These are phyloP conservation scores for Jamesozyma rosinii DNA, from an alignment of 805 yeast species.

Conservation along the genomic window DNA sequence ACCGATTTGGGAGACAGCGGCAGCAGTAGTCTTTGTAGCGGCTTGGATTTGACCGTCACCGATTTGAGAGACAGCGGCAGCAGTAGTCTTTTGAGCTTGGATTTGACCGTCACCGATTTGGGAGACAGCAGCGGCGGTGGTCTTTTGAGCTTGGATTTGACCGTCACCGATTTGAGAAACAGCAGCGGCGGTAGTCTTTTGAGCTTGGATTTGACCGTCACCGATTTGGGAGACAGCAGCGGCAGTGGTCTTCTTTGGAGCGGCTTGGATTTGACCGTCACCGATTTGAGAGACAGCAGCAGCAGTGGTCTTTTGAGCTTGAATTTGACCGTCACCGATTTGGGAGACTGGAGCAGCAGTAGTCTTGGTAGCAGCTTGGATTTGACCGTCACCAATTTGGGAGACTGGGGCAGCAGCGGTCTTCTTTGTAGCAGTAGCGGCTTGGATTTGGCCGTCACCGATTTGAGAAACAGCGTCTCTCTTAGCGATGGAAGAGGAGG, in stretches of 20 bases:
- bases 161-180: conserved; percentile 44
- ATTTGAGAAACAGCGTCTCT: conserved; percentile 33
- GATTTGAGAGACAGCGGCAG: conserved; percentile 19
- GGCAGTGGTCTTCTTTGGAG: conserved; percentile 23
- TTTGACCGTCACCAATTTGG: conserved; percentile 30
- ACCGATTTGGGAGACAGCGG: conserved; percentile 33
- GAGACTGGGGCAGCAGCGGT: conserved; percentile 30
- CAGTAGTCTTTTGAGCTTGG: conserved; percentile 35
- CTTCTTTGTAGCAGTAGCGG: conserved; percentile 29
- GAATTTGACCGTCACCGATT: conserved; percentile 6
- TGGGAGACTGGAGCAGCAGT: conserved; percentile 5
- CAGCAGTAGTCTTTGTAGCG: conserved; percentile 8
- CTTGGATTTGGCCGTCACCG: conserved; percentile 41
- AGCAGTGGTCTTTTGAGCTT: conserved; percentile 20
- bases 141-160: conserved; percentile 38
- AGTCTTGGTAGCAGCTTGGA: conserved; percentile 6
- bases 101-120: conserved; percentile 40
- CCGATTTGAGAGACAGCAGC: conserved; percentile 39
- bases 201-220: conserved; percentile 36
- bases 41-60: conserved; percentile 2
- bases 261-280: conserved; percentile 45
- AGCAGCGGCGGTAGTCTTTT: conserved; percentile 25
- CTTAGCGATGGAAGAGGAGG: conserved; percentile 32
- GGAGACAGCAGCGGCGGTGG: conserved; percentile 29
- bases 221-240: conserved; percentile 34